phyloP scores from a whole-genome alignment of 768 basidiomycete genomes.

The Russula sp. region DNA sequence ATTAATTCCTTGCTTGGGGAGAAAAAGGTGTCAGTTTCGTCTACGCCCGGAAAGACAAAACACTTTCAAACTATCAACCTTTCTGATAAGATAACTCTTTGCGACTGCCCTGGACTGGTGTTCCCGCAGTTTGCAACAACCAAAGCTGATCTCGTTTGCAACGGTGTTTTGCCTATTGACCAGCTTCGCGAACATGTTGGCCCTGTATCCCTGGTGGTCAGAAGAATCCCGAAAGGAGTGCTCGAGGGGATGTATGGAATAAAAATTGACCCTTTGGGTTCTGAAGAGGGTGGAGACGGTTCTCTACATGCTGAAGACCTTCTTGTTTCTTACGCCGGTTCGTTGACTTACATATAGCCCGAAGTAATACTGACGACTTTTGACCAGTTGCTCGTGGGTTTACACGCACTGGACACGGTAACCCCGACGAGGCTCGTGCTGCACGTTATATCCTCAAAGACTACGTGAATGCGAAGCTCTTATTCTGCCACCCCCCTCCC shows the following conservation, averaged over 20 bases:
- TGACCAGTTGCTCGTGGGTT: slow-evolving; percentile 84
- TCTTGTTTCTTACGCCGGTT: slow-evolving; percentile 88
- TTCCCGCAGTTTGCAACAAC: slow-evolving; percentile 98
- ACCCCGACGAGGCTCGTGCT: slow-evolving; percentile 93
- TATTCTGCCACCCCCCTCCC: slow-evolving; percentile 91
- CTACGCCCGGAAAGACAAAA: slow-evolving; percentile 98
- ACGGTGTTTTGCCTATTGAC: slow-evolving; percentile 96
- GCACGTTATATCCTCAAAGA: slow-evolving; percentile 94
- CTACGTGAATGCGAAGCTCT: slow-evolving; percentile 90
- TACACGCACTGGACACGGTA: slow-evolving; percentile 90
- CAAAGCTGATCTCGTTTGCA: slow-evolving; percentile 92
- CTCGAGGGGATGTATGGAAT: slow-evolving; percentile 92
- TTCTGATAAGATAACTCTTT: slow-evolving; percentile 81
- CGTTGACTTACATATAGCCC: slow-evolving; percentile 38
- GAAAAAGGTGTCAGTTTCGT: slow-evolving; percentile 97
- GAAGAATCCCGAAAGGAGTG: slow-evolving; percentile 75
- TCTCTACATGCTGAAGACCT: slow-evolving; percentile 73
- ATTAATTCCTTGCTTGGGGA: slow-evolving; percentile 95
- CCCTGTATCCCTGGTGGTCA: slow-evolving; percentile 72
- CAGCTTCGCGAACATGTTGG: slow-evolving; percentile 93
- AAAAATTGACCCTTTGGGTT: slow-evolving; percentile 55
- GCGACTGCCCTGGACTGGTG: slow-evolving; percentile 97
- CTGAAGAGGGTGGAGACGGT: slow-evolving; percentile 86
- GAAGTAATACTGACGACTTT: slow-evolving; percentile 18
- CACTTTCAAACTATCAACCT: slow-evolving; percentile 98